Evolutionary conservation across 2,329 filamentous ascomycete species (phyloP), one percentile per base, ranked within the genome.

Genomic region (Trematosphaeria pertusa): DNA sequence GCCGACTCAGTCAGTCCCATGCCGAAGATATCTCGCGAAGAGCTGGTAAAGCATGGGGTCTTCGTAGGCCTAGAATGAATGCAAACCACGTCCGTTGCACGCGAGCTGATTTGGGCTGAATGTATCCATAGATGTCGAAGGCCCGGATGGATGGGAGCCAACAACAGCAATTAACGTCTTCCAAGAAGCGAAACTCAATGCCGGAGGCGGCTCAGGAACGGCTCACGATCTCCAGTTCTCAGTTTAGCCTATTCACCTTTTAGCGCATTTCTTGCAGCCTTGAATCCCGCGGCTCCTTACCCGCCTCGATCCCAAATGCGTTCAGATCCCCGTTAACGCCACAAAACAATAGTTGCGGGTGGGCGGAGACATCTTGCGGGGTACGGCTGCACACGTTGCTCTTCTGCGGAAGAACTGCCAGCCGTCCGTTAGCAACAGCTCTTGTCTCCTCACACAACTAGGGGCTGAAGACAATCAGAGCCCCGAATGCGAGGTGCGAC

Each of bases 1-100:
- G 69, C 68, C 21, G 65, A 70, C 35, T 51, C 51, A 19, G 60
- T 62, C 17, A 70, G 58, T 53, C 67, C 65, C 1, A 64, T 72
- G 67, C 52, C 60, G 2, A 58, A 61, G 30, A 35, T 70, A 5
- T 53, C 59, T 5, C 50, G 56, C 1, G 55, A 62, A 28, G 58
- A 62, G n/a, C 30, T 71, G 40, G 59, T 60, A n/a, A 61, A 53
- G 34, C 56, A 60, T 3, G 67, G 67, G 10, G 59, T 70, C 1
- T 62, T 69, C 21, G 43, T 56, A 15, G 63, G 60, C 1, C 50
- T 65, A 38, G 55, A 50, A 12, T 62, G 41, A 52, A 22, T 9
- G 18, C 14, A 11, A 35, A 10, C 21, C 11, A 24, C 24, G 12
- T 12, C 8, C 7, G 12, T 12, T n/a, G n/a, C n/a, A n/a, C n/a